Conservation (phyloP, 163 green algal genomes). For the Trebouxia gelatinosa region DNA sequence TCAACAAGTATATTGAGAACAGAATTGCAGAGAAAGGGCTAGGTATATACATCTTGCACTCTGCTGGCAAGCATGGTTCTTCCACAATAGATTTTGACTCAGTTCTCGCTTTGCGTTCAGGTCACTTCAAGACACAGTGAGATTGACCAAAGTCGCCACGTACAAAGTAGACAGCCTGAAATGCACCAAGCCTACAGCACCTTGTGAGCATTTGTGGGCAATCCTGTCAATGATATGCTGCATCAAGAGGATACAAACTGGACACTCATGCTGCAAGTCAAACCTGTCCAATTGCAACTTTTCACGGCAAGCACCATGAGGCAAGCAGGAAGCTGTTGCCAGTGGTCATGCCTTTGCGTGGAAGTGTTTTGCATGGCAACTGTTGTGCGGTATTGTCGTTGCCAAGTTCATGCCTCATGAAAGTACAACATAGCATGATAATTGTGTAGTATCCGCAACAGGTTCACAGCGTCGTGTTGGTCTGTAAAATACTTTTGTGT, state of each 20-base stretch:
- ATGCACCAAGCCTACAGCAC: neutral
- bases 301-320: too few relatives aligned
- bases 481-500: neutral
- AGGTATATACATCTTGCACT: conserved; percentile 17
- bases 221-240: neutral
- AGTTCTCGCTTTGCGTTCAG: conserved; percentile 3
- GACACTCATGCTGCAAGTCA: neutral
- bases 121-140: conserved; percentile 12
- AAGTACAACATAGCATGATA: neutral
- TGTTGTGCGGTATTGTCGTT: neutral
- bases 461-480: neutral
- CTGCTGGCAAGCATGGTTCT: conserved; percentile 3
- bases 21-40: conserved; percentile 11
- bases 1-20: conserved; percentile 17
- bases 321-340: neutral
- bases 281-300: neutral
- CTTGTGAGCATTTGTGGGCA: neutral
- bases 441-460: neutral
- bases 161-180: neutral
- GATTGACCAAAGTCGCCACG: neutral
- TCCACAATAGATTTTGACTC: conserved; percentile 5
- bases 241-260: neutral
- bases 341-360: neutral
- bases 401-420: neutral
- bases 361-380: neutral